Base-by-base conservation (phyloP, 768 basidiomycete genomes). In the Pleurotus djamor region DNA sequence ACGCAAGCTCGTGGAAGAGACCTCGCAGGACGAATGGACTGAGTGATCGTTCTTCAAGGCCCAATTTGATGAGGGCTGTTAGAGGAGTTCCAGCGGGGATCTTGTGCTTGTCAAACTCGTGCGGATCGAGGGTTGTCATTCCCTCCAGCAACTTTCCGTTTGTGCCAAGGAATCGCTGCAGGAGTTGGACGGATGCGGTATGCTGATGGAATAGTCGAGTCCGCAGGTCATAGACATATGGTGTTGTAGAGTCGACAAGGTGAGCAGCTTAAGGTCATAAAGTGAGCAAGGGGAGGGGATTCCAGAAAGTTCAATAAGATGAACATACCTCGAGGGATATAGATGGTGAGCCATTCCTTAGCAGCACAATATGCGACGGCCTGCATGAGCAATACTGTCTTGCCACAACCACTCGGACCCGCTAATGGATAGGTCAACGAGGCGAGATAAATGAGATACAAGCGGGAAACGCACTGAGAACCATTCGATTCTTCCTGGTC, bases 161-260 rank as follows among this genome's bases (percentile, higher is more conserved):
- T 36, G 85, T 86, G 2, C 77, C 76, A 12, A 82, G 70, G 60
- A 92, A 76, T 0, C 87, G 81, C 51, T 83, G 79, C 5, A 94
- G 78, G 2, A 84, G 81, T 64, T 87, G 83, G 62, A 80, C 82
- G 0, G 91, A 80, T 49, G 84, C 83, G 4, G 72, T 69, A 3
- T 88, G 85, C 64, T 96, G 94, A 17, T 86, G 73, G 71, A 93
- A 97, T 0, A 86, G 90, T 65, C 81, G 86, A 0, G 91, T 88
- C 5, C 86, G 82, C 17, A 89, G 73, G 65, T 95, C 87, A 65
- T 96, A 96, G 5, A 75, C 68, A 66, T 92, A 88, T 2, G 83
- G 71, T 0, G 88, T 88, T 1, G 88, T 86, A 6, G 89, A 90
- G 71, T 94, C 86, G 44, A 94, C 88, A 47, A 92, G 69, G 59